These are phyloP conservation scores for Bacidia gigantensis DNA, from an alignment of 495 filamentous ascomycete genomes.

Conservation along the genomic window DNA sequence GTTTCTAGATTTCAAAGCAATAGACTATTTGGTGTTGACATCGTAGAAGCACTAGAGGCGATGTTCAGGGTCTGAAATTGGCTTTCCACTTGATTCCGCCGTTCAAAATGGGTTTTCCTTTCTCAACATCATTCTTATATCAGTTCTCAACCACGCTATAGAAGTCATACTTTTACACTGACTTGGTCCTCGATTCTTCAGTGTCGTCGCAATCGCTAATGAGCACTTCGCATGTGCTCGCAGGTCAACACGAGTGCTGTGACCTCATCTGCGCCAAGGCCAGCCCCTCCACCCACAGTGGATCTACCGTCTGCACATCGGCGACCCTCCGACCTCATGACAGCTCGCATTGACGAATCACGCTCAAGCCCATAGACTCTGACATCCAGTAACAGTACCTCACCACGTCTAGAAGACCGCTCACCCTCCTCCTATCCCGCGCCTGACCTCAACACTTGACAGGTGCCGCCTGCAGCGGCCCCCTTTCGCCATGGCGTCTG, in stretches of 20 bases:
- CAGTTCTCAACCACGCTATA: neutral
- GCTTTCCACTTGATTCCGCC: neutral
- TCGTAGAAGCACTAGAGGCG: neutral
- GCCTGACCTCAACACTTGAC: neutral
- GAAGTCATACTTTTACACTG: neutral
- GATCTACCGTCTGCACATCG: neutral
- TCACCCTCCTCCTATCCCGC: neutral
- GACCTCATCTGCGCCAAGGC: neutral
- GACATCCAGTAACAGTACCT: no score
- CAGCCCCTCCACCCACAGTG: no score
- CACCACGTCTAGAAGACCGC: no score
- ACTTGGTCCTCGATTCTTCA: neutral
- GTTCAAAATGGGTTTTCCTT: neutral
- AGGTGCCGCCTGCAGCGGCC: neutral
- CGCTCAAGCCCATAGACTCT: neutral
- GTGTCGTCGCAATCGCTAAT: no score
- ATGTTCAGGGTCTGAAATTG: neutral
- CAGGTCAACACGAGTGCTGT: neutral
- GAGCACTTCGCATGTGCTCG: no score
- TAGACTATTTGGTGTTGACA: no score
- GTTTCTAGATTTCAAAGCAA: no score
- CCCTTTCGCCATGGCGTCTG: constrained; percentile 31
- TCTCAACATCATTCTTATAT: neutral
- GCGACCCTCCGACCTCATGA: neutral
- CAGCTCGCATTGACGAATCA: neutral